Base-by-base conservation (phyloP, 768 basidiomycete species). In the Porpolomopsis calyptriformis region DNA sequence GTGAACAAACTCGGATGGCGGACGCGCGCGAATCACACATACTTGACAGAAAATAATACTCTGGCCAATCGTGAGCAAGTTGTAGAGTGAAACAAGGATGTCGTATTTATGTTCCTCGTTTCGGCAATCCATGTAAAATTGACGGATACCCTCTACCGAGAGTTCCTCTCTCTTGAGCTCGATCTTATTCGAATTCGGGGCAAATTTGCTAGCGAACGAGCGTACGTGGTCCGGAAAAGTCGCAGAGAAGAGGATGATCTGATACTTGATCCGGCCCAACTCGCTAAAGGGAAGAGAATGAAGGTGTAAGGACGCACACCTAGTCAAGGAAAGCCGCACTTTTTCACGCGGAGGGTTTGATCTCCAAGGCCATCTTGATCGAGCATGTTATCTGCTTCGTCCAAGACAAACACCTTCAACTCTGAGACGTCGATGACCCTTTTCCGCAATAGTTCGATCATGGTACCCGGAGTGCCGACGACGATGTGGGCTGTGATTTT, bases 351-450 rank as follows among this genome's bases (percentile, higher is more conserved):
- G 38, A 94, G 66, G 0, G 88, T 93, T 64, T 98, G 93, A 52
- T 98, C 94, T 9, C 92, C 90, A 42, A 98, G 67, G 16, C 88
- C 86, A 61, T 92, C 89, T 57, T 90, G 81, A 59, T 93, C 92
- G 54, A 99, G 70, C 94, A 98, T 98, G 65, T 97, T 96, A 65
- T 99, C 96, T 31, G 96, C 96, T 65, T 99, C 96, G 58, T 99
- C 96, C 6, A 98, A 71, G 3, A 98, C 94, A 47, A 98, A 90
- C 2, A 94, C 87, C 58, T 88, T 89, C 61, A 99, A 75, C 24
- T 81, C 71, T 40, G 72, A 75, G 12, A 82, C 68, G 57, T 98
- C 88, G 48, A 98, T 74, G 36, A 90, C 82, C 52, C 67, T 82
- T 57, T 75, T 72, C 54, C 79, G 69, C 56, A 97, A 78, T 57